Percentiles rank a stretch among this genome's conserved stretches.
These are phyloP conservation scores for Blechomonas ayalai DNA, from an alignment of 208 protist genomes.

Conservation along the genomic window DNA sequence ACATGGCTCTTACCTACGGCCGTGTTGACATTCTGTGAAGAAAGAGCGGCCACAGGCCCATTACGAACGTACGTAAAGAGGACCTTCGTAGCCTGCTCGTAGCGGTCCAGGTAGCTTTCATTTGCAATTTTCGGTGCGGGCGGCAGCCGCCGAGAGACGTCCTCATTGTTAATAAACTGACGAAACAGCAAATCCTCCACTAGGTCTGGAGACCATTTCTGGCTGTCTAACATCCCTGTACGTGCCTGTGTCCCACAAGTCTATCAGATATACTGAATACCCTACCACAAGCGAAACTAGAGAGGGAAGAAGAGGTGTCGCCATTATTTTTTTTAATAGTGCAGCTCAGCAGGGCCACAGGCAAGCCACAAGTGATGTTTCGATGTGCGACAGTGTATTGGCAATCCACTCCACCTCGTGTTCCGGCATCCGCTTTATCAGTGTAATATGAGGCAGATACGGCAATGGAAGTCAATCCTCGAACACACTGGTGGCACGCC, in stretches of 20 bases:
- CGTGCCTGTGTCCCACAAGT: too few relatives aligned
- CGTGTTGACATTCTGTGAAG: constrained; percentile 72
- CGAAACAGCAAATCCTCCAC: constrained; percentile 86
- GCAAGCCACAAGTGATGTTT: too few relatives aligned
- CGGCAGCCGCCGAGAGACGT: constrained; percentile 56
- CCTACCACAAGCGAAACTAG: too few relatives aligned
- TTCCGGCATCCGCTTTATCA: too few relatives aligned
- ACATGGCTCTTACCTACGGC: constrained; percentile 14
- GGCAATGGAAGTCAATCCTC: constrained; percentile 7
- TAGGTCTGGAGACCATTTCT: constrained; percentile 54
- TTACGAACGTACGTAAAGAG: constrained; percentile 82
- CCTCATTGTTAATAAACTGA: constrained; percentile 85
- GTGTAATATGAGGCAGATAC: too few relatives aligned
- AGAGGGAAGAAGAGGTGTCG: too few relatives aligned
- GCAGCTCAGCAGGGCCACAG: too few relatives aligned
- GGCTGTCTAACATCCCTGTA: constrained; percentile 18
- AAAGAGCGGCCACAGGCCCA: constrained; percentile 61
- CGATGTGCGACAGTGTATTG: too few relatives aligned
- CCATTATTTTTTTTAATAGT: too few relatives aligned
- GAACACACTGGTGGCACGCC: background rate
- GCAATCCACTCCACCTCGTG: too few relatives aligned
- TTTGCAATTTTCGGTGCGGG: constrained; percentile 39
- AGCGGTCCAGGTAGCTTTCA: constrained; percentile 56
- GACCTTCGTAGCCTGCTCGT: constrained; percentile 73
- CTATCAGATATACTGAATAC: too few relatives aligned